Base-by-base conservation (phyloP, 164 flowering plant species). In the Annona squamosa region DNA sequence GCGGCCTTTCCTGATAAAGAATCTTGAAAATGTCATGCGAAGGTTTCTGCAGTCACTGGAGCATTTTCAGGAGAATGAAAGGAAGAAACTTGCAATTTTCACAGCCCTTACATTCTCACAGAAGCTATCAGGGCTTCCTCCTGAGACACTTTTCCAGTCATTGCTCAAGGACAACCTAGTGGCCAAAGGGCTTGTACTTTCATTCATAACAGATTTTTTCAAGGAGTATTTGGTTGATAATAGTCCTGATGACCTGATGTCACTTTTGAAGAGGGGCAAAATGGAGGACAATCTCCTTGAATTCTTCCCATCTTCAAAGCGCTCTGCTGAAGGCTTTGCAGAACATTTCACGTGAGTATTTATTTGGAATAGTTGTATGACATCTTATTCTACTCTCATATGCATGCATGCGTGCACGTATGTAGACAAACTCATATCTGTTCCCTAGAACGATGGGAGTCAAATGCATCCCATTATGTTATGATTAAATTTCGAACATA, bases 61-160 rank as follows among this genome's bases (percentile, higher is more conserved):
- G 84, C 91, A 92, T 70, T 94, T 94, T 79, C 96, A 94, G 81
- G 98, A 92, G 78, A 87, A 92, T 87, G 99, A 94, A 70, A 92
- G 90, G 85, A 92, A 89, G 85, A 92, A 91, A 79, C 88, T 94
- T 79, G 98, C 99, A 41, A 88, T 94, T 76, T 94, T 94, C 84
- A 92, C 99, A 37, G 99, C 99, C 19, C 97, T 94, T 79, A 88
- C 94, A 37, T 94, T 94, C 84, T 92, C 99, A 44, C 99, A 92
- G 94, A 94, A 91, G 82, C 81, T 92, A 46, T 94, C 99, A 0
- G 99, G 99, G 46, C 93, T 94, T 68, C 98, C 95, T 3, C 99
- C 99, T 3, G 99, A 94, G 87, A 89, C 99, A 16, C 97, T 94
- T 44, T 86, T 94, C 83, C 99, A 94, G 81, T 98, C 98, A 9